These are phyloP conservation scores for Posidonia australis DNA, from an alignment of 106 monocot species.

Conservation along the genomic window DNA sequence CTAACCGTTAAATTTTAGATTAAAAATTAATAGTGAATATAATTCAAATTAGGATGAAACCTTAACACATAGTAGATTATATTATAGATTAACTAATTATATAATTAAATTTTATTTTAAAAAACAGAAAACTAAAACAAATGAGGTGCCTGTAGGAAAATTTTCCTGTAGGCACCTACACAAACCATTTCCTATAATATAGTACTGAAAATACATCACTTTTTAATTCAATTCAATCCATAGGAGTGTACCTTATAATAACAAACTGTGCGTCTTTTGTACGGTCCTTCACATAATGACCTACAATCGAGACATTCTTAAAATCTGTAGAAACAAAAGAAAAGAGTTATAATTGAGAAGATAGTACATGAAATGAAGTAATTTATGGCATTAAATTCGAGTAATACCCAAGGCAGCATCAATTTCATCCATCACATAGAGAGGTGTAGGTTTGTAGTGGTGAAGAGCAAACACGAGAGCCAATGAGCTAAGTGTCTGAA, in stretches of 20 bases:
- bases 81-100: no score
- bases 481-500: conserved; percentile 87
- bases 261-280: conserved; percentile 93
- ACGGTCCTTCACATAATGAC: conserved; percentile 62
- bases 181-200: no score
- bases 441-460: conserved; percentile 95
- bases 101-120: no score
- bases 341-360: not conserved
- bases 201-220: not conserved
- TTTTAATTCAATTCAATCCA: not conserved
- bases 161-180: no score
- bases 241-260: conserved; percentile 60
- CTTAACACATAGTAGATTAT: no score
- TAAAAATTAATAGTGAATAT: no score
- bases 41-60: no score
- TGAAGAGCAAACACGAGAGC: conserved; percentile 96
- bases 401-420: conserved; percentile 93
- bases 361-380: not conserved
- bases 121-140: no score
- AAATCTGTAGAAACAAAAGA: conserved; percentile 48
- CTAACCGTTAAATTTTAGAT: no score
- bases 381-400: not conserved
- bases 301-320: conserved; percentile 97
- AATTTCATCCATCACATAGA: conserved; percentile 99
- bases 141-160: no score